A percentile compares a stretch with the other conserved stretches of the same genome.
Evolutionary conservation across 345 rosid species (phyloP).

Genomic region (Gossypium turneri): DNA sequence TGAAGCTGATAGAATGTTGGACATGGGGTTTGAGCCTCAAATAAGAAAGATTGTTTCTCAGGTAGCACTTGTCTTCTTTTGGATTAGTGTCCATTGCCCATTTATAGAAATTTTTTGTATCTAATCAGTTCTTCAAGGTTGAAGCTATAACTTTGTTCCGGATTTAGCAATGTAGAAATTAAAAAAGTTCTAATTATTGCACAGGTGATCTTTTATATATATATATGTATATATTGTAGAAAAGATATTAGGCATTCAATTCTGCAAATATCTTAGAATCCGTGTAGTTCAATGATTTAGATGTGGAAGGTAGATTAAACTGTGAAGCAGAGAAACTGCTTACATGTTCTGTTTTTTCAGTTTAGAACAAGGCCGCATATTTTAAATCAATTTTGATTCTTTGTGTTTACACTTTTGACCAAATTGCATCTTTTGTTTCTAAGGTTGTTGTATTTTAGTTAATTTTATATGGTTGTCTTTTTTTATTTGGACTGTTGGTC

Average conservation of each 20-base stretch:
- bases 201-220: not conserved
- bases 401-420: not conserved
- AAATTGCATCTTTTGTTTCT: not conserved
- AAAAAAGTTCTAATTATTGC: not conserved
- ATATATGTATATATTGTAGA: not conserved
- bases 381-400: not conserved
- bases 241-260: not conserved
- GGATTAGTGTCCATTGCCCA: not conserved
- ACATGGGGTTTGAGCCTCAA: constrained; percentile 99
- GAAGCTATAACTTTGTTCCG: not conserved
- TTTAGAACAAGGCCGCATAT: not conserved
- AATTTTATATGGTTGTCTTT: not conserved
- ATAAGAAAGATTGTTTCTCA: constrained; percentile 84
- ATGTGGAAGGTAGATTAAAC: not conserved
- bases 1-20: constrained; percentile 97
- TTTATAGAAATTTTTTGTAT: not conserved
- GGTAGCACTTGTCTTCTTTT: constrained; percentile 30
- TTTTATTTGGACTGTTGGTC: not conserved
- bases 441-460: not conserved
- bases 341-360: not conserved
- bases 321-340: not conserved
- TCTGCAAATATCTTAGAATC: not conserved
- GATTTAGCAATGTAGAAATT: not conserved
- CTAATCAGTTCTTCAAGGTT: not conserved
- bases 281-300: not conserved